Percentiles rank a stretch among this genome's conserved stretches.
phyloP scores from a whole-genome alignment of 257 asterid genomes.

The Nicotiana otophora region DNA sequence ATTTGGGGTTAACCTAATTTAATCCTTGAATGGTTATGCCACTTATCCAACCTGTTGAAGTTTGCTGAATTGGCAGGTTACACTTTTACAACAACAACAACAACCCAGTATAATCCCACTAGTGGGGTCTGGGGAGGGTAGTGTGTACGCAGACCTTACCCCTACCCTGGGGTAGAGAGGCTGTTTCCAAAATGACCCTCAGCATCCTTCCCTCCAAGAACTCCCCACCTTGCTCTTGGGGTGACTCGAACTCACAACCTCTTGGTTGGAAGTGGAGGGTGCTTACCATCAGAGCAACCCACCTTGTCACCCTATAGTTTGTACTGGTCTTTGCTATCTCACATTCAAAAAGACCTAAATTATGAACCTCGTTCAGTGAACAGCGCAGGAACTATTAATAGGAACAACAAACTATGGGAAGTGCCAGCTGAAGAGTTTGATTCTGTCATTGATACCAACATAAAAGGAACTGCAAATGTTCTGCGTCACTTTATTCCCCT shows the following conservation, averaged over 20 bases:
- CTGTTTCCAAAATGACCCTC: not conserved
- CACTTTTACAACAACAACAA: no score
- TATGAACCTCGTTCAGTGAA: conserved; percentile 48
- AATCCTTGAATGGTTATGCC: not conserved
- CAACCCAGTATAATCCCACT: no score
- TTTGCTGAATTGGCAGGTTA: not conserved
- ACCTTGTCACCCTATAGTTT: not conserved
- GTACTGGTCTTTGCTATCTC: not conserved
- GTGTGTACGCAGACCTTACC: no score
- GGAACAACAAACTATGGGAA: conserved; percentile 89
- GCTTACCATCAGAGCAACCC: no score
- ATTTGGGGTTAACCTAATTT: not conserved
- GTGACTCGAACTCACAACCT: no score
- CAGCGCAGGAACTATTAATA: conserved; percentile 92
- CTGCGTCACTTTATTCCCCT: conserved; percentile 87
- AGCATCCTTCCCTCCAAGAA: no score
- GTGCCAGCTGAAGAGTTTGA: conserved; percentile 86
- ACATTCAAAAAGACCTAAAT: not conserved
- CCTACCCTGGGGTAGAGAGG: no score
- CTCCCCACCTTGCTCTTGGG: no score
- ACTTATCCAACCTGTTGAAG: not conserved
- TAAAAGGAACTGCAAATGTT: conserved; percentile 77
- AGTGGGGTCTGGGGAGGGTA: no score
- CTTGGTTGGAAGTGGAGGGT: no score
- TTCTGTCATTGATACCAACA: conserved; percentile 73